Base-by-base conservation (phyloP, 1,284 basidiomycete genomes). In the Papiliotrema laurentii region DNA sequence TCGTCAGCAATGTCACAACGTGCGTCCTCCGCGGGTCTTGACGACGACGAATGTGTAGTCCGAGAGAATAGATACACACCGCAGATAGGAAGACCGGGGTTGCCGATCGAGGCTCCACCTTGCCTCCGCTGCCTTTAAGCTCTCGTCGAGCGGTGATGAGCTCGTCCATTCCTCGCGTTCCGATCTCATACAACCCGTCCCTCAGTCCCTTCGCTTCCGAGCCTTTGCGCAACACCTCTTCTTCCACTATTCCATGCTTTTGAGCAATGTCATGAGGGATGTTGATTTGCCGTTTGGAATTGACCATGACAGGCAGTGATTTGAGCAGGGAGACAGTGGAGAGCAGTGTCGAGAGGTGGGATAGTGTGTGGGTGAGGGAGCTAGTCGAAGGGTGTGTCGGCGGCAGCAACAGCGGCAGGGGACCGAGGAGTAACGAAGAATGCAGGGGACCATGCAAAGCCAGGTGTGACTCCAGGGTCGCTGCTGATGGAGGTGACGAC, bases 151-250 rank as follows among this genome's bases (percentile, higher is more conserved):
- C 89, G 2, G 89, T 91, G 59, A 85, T 78, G 55, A 97, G 71
- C 72, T 97, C 86, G 74, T 94, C 90, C 75, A 94, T 91, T 34
- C 90, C 92, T 18, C 87, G 74, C 10, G 86, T 89, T 16, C 92
- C 92, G 67, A 94, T 85, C 64, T 91, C 87, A 67, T 85, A 96
- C 30, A 89, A 85, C 0, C 89, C 90, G 51, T 81, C 79, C 37
- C 63, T 64, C 9, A 77, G 45, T 0, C 76, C 76, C 10, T 64
- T 59, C 3, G 86, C 87, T 18, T 77, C 70, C 9, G 79, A 78
- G 1, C 88, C 86, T 36, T 78, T 77, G 28, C 87, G 79, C 68
- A 91, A 85, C 10, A 96, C 84, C 25, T 91, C 86, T 69, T 96
- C 90, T 68, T 94, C 89, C 40, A 81, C 82, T 11, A 96, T 84